A percentile compares a stretch with the other conserved stretches of the same genome.
phyloP scores from a whole-genome alignment of 192 early-diverging fungal genomes.

The Rhizoclosmatium sp. region DNA sequence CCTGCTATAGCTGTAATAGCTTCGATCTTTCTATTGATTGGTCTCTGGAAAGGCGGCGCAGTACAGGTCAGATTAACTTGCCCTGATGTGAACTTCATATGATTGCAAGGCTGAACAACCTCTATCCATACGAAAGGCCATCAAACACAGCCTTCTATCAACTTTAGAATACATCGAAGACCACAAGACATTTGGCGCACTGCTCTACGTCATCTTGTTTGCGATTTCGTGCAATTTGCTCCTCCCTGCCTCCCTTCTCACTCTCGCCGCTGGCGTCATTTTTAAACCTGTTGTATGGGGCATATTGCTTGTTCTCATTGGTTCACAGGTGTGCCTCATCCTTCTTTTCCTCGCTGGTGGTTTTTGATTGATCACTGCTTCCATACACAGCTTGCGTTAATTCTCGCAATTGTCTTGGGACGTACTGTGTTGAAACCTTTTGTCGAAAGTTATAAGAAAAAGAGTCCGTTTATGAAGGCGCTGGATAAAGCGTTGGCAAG shows the following conservation, averaged over 20 bases:
- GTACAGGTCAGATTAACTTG: neutral
- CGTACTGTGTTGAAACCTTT: slow-evolving; percentile 36
- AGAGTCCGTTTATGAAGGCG: slow-evolving; percentile 15
- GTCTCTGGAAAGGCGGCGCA: neutral
- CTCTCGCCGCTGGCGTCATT: slow-evolving; percentile 40
- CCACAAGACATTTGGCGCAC: slow-evolving; percentile 31
- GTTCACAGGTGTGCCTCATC: slow-evolving; percentile 27
- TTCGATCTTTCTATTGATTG: neutral
- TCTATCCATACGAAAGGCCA: neutral
- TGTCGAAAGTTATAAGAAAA: slow-evolving; percentile 29
- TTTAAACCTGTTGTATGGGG: slow-evolving; percentile 30
- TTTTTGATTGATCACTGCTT: neutral
- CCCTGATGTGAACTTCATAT: too few species aligned
- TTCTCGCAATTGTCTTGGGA: slow-evolving; percentile 15
- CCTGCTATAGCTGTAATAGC: neutral
- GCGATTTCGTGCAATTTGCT: slow-evolving; percentile 7
- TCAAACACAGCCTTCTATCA: slow-evolving; percentile 18
- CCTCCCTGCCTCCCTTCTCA: slow-evolving; percentile 27
- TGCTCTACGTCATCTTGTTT: slow-evolving; percentile 34
- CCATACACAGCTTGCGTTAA: slow-evolving; percentile 21
- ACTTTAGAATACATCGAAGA: slow-evolving; percentile 24
- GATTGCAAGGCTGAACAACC: too few species aligned
- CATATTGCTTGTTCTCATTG: slow-evolving; percentile 36
- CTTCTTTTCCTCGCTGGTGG: neutral
- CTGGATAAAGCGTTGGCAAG: slow-evolving; percentile 34